These are phyloP conservation scores for Colletotrichum magnum DNA, from an alignment of 2,329 filamentous ascomycete genomes.

Conservation along the genomic window DNA sequence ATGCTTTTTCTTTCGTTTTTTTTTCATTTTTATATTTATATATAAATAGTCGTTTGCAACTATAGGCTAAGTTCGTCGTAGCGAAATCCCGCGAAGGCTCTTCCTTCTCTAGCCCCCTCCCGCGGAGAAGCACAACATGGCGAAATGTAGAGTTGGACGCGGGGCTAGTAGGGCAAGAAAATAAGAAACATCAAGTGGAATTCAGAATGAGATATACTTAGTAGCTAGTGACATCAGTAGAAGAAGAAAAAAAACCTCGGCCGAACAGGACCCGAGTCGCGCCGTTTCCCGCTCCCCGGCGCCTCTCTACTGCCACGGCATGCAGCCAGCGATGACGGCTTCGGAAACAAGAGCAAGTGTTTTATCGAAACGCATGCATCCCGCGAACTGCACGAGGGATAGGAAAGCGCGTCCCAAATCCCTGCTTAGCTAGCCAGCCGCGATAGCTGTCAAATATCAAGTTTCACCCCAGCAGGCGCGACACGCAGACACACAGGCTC, in stretches of 20 bases:
- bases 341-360: constrained; percentile 1
- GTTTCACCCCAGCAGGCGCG: not conserved
- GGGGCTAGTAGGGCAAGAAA: no score
- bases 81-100: not conserved
- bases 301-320: not conserved
- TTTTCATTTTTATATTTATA: no score
- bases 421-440: constrained; percentile 9
- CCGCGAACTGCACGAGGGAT: not conserved
- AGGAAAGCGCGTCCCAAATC: constrained; percentile 1
- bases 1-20: constrained; percentile 12
- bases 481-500: not conserved
- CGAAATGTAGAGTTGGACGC: no score
- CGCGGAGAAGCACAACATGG: not conserved
- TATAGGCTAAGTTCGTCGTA: not conserved
- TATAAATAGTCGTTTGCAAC: constrained; percentile 20
- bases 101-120: not conserved
- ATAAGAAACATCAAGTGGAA: no score
- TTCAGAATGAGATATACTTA: no score
- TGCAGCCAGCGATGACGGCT: not conserved
- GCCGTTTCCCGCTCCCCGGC: not conserved
- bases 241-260: not conserved
- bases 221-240: constrained; percentile 1
- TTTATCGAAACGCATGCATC: constrained; percentile 20
- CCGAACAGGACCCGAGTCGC: not conserved
- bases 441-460: constrained; percentile 5